Evolutionary conservation across 2,329 filamentous ascomycete genomes (phyloP).

Genomic region (Cladosporium sp.): DNA sequence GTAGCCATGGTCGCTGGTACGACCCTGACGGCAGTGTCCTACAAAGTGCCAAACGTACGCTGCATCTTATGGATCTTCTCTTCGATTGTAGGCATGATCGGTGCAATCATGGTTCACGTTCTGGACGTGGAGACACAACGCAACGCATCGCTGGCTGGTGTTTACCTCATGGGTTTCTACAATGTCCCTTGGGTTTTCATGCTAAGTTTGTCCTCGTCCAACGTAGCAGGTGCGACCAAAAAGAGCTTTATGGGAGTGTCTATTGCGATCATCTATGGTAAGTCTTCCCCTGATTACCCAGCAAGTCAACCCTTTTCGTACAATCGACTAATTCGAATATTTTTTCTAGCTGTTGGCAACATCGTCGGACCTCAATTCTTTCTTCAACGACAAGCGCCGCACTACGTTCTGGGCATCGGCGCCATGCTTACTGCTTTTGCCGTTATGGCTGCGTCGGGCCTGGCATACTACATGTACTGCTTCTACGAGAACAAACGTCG

Average conservation of each 20-base stretch:
- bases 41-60: constrained; percentile 53
- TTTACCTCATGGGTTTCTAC: neutral
- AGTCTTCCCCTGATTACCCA: neutral
- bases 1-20: constrained; percentile 51
- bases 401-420: neutral
- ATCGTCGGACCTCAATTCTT: neutral
- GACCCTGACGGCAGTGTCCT: constrained; percentile 31
- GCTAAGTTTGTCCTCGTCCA: neutral
- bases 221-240: neutral
- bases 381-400: neutral
- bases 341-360: neutral
- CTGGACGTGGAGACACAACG: neutral
- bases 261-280: neutral
- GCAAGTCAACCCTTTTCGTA: no score
- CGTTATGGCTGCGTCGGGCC: neutral
- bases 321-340: neutral
- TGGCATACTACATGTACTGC: neutral
- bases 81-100: constrained; percentile 57
- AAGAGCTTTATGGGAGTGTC: neutral
- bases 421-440: neutral
- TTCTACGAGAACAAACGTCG: neutral
- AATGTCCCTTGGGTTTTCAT: neutral
- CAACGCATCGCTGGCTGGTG: neutral
- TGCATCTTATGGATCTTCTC: constrained; percentile 58
- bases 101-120: constrained; percentile 34